Evolutionary conservation across 2,329 filamentous ascomycete species (phyloP).

Genomic region (Pseudogymnoascus sp.): DNA sequence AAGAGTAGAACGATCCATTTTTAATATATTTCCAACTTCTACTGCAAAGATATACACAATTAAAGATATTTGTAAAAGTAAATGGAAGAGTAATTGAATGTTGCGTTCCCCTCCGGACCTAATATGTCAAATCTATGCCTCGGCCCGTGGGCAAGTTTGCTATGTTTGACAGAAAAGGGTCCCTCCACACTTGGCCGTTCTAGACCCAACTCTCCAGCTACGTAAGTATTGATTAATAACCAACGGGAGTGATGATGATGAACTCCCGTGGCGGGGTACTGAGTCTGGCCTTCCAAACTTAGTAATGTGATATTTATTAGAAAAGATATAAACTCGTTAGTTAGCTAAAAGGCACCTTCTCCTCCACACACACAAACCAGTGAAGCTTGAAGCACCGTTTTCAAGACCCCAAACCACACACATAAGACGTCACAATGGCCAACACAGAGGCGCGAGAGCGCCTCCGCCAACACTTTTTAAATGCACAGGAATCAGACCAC

Average conservation of each 20-base stretch:
- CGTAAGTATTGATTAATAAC: slow-evolving; percentile 6
- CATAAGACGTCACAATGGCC: slow-evolving; percentile 2
- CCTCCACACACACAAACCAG: neutral
- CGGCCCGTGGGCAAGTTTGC: neutral
- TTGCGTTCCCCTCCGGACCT: neutral
- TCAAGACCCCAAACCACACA: neutral
- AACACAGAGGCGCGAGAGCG: slow-evolving; percentile 17
- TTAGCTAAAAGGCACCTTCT: neutral
- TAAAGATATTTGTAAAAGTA: neutral
- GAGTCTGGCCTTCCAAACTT: neutral
- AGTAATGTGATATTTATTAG: slow-evolving; percentile 4
- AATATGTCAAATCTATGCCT: slow-evolving; percentile 3
- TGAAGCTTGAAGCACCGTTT: neutral
- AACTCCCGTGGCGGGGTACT: neutral
- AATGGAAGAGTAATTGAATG: neutral
- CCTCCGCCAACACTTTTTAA: slow-evolving; percentile 22
- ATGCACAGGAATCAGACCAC: slow-evolving; percentile 16
- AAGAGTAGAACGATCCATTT: slow-evolving; percentile 46
- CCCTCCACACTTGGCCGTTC: neutral
- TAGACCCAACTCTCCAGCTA: slow-evolving; percentile 1
- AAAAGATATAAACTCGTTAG: neutral
- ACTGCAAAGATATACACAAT: neutral
- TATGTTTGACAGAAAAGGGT: neutral
- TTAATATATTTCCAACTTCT: slow-evolving; percentile 12
- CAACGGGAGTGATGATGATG: neutral